Percentiles rank a stretch among this genome's conserved stretches.
Evolutionary conservation across 805 yeast species (phyloP).

Genomic region (Sugiyamaella chiloensis): DNA sequence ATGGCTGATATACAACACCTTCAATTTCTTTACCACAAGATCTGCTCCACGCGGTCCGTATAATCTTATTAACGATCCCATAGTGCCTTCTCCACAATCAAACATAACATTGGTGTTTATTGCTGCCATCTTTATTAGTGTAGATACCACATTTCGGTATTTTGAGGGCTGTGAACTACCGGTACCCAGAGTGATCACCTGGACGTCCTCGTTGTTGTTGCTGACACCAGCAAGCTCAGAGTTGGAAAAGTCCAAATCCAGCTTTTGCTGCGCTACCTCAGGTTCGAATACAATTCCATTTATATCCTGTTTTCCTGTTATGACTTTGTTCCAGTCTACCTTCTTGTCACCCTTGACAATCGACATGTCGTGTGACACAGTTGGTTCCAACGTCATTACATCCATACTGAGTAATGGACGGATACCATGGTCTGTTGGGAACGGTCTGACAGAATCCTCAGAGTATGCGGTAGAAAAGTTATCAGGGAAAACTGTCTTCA

Average conservation of each 20-base stretch:
- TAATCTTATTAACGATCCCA: constrained; percentile 65
- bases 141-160: constrained; percentile 80
- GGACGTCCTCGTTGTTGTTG: constrained; percentile 32
- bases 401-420: constrained; percentile 10
- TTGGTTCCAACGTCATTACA: constrained; percentile 8
- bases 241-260: background rate
- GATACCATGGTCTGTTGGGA: constrained; percentile 16
- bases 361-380: background rate
- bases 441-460: constrained; percentile 13
- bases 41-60: constrained; percentile 47
- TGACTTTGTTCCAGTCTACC: background rate
- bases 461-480: constrained; percentile 27
- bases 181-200: constrained; percentile 79
- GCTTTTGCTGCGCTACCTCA: background rate
- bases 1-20: constrained; percentile 73
- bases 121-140: constrained; percentile 66
- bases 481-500: constrained; percentile 30
- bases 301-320: background rate
- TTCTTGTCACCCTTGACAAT: background rate
- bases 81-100: constrained; percentile 95
- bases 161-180: constrained; percentile 89
- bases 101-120: constrained; percentile 45
- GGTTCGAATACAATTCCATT: background rate
- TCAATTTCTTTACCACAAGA: constrained; percentile 55
- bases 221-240: background rate